Conservation (phyloP, 768 basidiomycete species). For the Cystobasidium tubakii region DNA sequence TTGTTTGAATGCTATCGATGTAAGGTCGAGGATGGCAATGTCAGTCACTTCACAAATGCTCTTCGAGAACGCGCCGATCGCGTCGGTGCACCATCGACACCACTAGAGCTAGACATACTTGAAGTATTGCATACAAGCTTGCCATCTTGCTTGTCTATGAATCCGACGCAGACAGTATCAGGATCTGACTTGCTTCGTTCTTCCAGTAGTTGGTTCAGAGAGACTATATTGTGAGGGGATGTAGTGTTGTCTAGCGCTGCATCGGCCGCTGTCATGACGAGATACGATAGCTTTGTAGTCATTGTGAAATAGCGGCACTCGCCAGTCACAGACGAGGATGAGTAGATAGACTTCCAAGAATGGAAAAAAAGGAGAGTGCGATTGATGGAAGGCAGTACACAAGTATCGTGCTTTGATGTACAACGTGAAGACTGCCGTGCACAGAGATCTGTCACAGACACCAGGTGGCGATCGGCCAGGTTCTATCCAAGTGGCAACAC, state of each 20-base stretch:
- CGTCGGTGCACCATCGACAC: neutral
- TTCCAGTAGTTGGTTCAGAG: slow-evolving; percentile 37
- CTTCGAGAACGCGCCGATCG: neutral
- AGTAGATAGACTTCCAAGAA: too few species aligned
- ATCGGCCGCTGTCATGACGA: slow-evolving; percentile 36
- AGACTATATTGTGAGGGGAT: slow-evolving; percentile 32
- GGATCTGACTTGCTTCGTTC: neutral
- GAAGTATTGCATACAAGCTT: slow-evolving; percentile 7
- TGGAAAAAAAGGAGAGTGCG: too few species aligned
- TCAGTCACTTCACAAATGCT: too few species aligned
- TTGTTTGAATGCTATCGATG: slow-evolving; percentile 31
- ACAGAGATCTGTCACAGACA: too few species aligned
- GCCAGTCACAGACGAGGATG: too few species aligned
- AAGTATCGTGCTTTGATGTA: too few species aligned
- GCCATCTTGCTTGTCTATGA: slow-evolving; percentile 7
- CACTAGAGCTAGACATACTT: neutral
- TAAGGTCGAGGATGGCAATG: too few species aligned
- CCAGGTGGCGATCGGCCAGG: too few species aligned
- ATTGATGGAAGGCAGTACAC: too few species aligned
- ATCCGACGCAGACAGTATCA: slow-evolving; percentile 35
- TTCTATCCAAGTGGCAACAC: too few species aligned
- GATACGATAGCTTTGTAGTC: slow-evolving; percentile 32
- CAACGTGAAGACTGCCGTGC: too few species aligned
- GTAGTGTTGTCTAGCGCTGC: neutral
- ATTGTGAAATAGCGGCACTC: neutral